These are phyloP conservation scores for Aspergillus caelatus DNA, from an alignment of 2,329 filamentous ascomycete genomes.

Conservation along the genomic window DNA sequence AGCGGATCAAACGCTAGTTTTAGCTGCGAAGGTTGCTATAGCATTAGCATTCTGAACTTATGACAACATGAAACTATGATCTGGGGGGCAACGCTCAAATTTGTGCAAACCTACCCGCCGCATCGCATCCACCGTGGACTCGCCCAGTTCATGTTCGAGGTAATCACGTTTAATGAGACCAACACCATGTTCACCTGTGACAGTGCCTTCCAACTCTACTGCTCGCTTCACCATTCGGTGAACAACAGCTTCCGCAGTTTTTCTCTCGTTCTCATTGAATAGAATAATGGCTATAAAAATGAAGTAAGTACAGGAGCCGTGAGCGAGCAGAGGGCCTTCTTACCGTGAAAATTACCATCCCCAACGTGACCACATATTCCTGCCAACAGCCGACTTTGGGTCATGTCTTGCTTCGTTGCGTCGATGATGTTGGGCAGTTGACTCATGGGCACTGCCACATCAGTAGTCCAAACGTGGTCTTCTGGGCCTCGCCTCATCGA, in stretches of 20 bases:
- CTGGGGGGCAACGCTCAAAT: not conserved
- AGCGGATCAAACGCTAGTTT: slow-evolving; percentile 68
- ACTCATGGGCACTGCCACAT: slow-evolving; percentile 77
- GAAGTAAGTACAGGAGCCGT: not conserved
- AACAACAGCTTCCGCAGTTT: slow-evolving; percentile 61
- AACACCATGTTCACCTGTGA: slow-evolving; percentile 72
- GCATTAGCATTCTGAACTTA: slow-evolving; percentile 9
- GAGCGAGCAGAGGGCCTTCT: slow-evolving; percentile 32
- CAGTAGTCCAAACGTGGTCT: slow-evolving; percentile 75
- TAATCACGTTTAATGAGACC: slow-evolving; percentile 71
- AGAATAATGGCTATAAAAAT: slow-evolving; percentile 58
- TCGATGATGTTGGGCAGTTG: slow-evolving; percentile 73
- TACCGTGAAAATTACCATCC: slow-evolving; percentile 73
- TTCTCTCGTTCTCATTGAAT: slow-evolving; percentile 61
- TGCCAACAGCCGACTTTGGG: slow-evolving; percentile 62
- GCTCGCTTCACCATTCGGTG: slow-evolving; percentile 71
- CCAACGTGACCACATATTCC: slow-evolving; percentile 74
- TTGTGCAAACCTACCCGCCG: slow-evolving; percentile 53
- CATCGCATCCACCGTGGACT: slow-evolving; percentile 66
- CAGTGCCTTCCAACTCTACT: slow-evolving; percentile 71
- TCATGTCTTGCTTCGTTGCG: slow-evolving; percentile 67
- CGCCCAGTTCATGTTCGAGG: slow-evolving; percentile 63
- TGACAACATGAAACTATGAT: not conserved
- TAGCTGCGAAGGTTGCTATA: slow-evolving; percentile 46
- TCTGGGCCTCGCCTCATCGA: slow-evolving; percentile 62